Conservation (phyloP, 805 yeast genomes). For the Suhomyces sp. region DNA sequence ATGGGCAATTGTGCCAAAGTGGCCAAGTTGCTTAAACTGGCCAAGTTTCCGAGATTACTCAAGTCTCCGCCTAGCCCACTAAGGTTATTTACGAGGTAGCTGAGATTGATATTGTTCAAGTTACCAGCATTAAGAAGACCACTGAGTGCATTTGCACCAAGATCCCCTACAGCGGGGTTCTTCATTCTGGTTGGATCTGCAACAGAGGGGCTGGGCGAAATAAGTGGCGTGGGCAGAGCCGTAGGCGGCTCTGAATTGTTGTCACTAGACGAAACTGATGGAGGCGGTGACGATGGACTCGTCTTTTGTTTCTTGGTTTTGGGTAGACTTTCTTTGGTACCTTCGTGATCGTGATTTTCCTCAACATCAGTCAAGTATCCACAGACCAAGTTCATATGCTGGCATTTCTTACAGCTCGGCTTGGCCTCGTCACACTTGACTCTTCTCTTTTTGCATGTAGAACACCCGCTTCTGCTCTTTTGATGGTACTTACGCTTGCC, state of each 20-base stretch:
- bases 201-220: slow-evolving; percentile 19
- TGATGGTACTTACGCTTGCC: slow-evolving; percentile 86
- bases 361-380: slow-evolving; percentile 42
- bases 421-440: slow-evolving; percentile 90
- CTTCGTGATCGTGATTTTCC: slow-evolving; percentile 6
- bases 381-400: slow-evolving; percentile 75
- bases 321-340: not conserved
- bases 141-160: not conserved
- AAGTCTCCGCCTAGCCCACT: slow-evolving; percentile 35
- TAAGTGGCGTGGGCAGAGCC: slow-evolving; percentile 23
- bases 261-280: not conserved
- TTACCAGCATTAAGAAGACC: slow-evolving; percentile 29
- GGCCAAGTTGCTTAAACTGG: slow-evolving; percentile 39
- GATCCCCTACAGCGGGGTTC: too few species aligned
- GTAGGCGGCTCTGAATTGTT: slow-evolving; percentile 8
- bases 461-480: slow-evolving; percentile 86
- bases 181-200: not conserved
- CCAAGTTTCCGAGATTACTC: slow-evolving; percentile 33
- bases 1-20: slow-evolving; percentile 42
- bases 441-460: slow-evolving; percentile 82
- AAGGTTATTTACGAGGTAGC: slow-evolving; percentile 41
- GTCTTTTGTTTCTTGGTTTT: slow-evolving; percentile 2
- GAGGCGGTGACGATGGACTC: not conserved
- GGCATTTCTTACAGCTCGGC: slow-evolving; percentile 78
- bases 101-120: slow-evolving; percentile 39